Base-by-base conservation (phyloP, 306 rosid genomes). In the Cicer yamashitae region DNA sequence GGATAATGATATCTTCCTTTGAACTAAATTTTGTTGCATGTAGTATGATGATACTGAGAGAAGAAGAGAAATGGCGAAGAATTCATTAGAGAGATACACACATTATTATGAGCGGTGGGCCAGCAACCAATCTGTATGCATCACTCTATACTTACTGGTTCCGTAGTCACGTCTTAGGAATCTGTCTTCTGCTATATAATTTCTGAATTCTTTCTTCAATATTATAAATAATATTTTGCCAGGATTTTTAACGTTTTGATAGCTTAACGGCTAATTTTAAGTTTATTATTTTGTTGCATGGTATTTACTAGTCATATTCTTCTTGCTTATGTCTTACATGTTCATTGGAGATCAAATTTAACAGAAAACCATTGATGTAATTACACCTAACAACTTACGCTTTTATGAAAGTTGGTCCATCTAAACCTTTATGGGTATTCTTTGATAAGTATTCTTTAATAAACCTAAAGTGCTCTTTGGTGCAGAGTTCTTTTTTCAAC, bases 51-150 rank as follows among this genome's bases (percentile, higher is more conserved):
- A 91, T 59, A 37, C 98, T 65, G 98, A 93, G 84, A 88, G 84
- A 76, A 88, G 98, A 80, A 85, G 96, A 81, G 96, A 93, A 82
- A 93, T 93, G 98, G 98, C 98, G 14, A 93, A 93, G 86, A 93
- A 93, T 78, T 93, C 96, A 4, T 87, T 93, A 76, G 98, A 93
- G 90, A 88, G 96, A 82, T 93, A 93, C 81, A 93, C 98, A 70
- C 98, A 93, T 83, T 93, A 93, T 80, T 93, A 93, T 77, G 98
- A 93, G 88, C 93, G 98, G 70, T 93, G 98, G 98, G 98, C 98
- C 57, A 93, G 96, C 83, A 93, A 93, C 80, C 98, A 93, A 84
- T 88, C 89, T 76, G 98, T 93, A 93, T 73, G 91, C 70, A 75
- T 77, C 52, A 25, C 30, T 60, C 15, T n/a, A 67, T 66, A 79